These are phyloP conservation scores for Wallacemonas sp. DNA, from an alignment of 208 protist species.

Conservation along the genomic window DNA sequence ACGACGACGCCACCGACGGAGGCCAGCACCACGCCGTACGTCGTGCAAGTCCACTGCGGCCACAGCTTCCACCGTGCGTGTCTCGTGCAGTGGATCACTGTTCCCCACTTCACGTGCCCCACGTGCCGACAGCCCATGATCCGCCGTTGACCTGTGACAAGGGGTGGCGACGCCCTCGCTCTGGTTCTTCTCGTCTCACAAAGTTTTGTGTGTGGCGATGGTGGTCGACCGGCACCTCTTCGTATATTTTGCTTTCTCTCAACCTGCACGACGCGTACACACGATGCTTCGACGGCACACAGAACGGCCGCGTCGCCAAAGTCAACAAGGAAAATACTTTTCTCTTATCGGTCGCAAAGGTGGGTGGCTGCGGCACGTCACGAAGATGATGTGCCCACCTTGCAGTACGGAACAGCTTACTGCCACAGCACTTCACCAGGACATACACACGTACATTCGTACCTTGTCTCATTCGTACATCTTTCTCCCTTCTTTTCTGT, in stretches of 20 bases:
- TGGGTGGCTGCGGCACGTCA: no score
- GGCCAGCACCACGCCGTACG: neutral
- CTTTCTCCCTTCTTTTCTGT: neutral
- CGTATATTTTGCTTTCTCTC: constrained; percentile 13
- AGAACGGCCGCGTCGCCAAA: no score
- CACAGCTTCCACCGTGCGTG: constrained; percentile 41
- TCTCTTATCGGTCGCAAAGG: no score
- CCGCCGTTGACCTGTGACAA: no score
- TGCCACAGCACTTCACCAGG: no score
- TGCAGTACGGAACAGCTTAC: no score
- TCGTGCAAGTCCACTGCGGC: constrained; percentile 28
- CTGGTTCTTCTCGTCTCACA: constrained; percentile 9
- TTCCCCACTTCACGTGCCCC: constrained; percentile 18
- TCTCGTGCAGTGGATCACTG: constrained; percentile 29
- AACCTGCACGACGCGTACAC: no score
- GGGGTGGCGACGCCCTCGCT: neutral
- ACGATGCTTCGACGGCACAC: no score
- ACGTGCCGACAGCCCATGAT: constrained; percentile 20
- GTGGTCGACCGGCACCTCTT: constrained; percentile 11
- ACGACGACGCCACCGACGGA: neutral
- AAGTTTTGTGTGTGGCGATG: constrained; percentile 2
- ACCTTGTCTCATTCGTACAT: neutral
- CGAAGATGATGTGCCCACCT: no score
- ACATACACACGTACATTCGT: no score
- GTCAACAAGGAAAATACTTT: no score